Percentiles rank a stretch among this genome's conserved stretches.
Conservation (phyloP, 108 stramenopile species). For the Aurantiochytrium sp. region DNA sequence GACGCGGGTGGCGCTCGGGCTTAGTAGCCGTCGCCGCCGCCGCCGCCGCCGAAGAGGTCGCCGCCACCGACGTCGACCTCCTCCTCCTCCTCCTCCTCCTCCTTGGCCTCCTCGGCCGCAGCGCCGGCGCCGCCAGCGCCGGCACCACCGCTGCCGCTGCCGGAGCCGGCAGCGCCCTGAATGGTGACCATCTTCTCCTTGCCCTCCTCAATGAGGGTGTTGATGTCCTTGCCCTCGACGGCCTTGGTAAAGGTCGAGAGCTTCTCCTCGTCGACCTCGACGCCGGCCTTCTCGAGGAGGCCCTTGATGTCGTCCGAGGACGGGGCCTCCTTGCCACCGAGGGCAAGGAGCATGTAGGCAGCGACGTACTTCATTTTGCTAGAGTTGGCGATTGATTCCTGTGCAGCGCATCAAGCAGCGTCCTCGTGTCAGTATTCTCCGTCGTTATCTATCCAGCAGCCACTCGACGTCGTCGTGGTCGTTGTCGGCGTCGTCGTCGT, state of each 20-base stretch:
- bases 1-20: neutral
- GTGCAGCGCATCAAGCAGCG: no score
- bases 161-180: constrained; percentile 21
- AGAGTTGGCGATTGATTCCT: neutral
- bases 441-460: no score
- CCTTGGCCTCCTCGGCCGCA: neutral
- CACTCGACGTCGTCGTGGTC: no score
- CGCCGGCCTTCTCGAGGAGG: constrained; percentile 12
- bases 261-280: constrained; percentile 29
- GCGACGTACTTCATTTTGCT: constrained; percentile 29
- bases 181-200: constrained; percentile 21
- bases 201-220: neutral
- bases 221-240: constrained; percentile 18
- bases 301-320: constrained; percentile 29
- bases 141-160: neutral
- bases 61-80: neutral
- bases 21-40: neutral
- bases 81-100: constrained; percentile 24
- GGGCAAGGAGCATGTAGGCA: constrained; percentile 30
- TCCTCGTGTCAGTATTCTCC: no score
- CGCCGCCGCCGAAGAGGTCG: neutral
- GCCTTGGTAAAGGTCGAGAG: neutral
- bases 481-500: no score
- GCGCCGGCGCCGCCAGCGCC: neutral
- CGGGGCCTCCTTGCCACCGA: constrained; percentile 15